Base-by-base conservation (phyloP, 306 rosid species). In the Boehmeria nivea region DNA sequence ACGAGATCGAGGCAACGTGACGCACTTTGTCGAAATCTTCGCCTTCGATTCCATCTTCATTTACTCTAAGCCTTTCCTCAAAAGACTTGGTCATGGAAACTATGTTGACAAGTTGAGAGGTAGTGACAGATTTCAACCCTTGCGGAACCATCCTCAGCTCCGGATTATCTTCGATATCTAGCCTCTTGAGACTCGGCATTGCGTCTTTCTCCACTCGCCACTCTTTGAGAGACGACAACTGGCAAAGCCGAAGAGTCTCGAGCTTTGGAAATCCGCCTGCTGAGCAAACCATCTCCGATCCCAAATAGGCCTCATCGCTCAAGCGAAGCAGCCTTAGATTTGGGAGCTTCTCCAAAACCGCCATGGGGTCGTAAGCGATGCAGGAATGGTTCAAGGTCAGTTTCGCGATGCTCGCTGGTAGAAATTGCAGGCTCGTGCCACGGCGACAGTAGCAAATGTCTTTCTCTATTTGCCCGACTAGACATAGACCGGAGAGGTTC, bases 181-280 rank as follows among this genome's bases (percentile, higher is more conserved):
- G 31, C 17, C 71, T 47, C 27, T 14, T 6, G 53, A 76, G 83
- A 21, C 54, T 25, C 15, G 63, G 51, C 78, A 79, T 71, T 19
- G 79, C 75, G 26, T 53, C 69, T 38, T 59, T 39, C 52, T 79
- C 75, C 24, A 83, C 34, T 43, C 10, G 42, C 89, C 85, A 79
- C 49, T 79, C 75, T 21, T 67, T 52, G 22, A 83, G 23, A 43
- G 44, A 49, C 1, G 20, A 36, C 43, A 83, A 65, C 24, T 33
- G 37, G 0, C 63, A 64, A 0, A 79, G 73, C 2, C 9, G 15
- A 4, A 83, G 69, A 61, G n/a, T n/a, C n/a, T n/a, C n/a, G n/a
- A n/a, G n/a, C n/a, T n/a, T n/a, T n/a, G n/a, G n/a, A n/a, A n/a
- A 83, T 37, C 85, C 89, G 48, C 56, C 26, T 6, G 0, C 14